Conservation (phyloP, 2,329 filamentous ascomycete genomes). For the Macrophomina tecta region DNA sequence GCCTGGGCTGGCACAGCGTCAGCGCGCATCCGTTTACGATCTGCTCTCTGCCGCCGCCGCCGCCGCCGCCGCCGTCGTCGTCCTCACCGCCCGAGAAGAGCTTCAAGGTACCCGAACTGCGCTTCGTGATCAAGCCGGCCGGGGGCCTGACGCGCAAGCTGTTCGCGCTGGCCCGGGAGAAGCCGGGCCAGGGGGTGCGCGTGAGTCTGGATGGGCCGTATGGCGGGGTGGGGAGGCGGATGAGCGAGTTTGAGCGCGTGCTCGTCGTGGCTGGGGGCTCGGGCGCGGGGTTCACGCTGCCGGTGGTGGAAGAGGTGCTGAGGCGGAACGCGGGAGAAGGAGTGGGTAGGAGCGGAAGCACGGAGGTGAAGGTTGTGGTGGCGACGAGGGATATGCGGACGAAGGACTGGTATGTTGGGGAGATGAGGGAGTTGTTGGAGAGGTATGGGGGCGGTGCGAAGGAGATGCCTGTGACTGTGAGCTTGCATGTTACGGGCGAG, state of each 20-base stretch:
- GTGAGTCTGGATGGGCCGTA: constrained; percentile 66
- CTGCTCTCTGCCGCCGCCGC: constrained; percentile 52
- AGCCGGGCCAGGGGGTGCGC: constrained; percentile 43
- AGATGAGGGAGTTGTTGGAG: constrained; percentile 21
- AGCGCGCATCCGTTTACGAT: constrained; percentile 63
- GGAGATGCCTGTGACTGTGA: background rate
- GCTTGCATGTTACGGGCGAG: constrained; percentile 23
- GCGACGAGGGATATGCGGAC: constrained; percentile 23
- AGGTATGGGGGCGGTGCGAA: background rate
- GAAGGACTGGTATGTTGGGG: constrained; percentile 20
- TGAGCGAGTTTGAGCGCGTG: constrained; percentile 49
- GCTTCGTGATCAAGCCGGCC: constrained; percentile 61
- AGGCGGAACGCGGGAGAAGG: constrained; percentile 21
- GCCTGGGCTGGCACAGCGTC: constrained; percentile 50
- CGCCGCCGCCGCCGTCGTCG: no score
- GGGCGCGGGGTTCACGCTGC: constrained; percentile 60
- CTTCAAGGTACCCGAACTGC: constrained; percentile 43
- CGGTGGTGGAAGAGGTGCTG: constrained; percentile 53
- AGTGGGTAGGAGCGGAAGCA: background rate
- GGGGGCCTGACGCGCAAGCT: constrained; percentile 58
- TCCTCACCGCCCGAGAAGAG: background rate
- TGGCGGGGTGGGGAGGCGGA: constrained; percentile 49
- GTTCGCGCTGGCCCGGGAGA: constrained; percentile 45
- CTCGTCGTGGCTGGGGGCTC: constrained; percentile 63
- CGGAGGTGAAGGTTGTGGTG: constrained; percentile 8